A percentile compares a stretch with the other conserved stretches of the same genome.
Evolutionary conservation across 352 stramenopile species (phyloP).

Genomic region (Phytophthora multivora): DNA sequence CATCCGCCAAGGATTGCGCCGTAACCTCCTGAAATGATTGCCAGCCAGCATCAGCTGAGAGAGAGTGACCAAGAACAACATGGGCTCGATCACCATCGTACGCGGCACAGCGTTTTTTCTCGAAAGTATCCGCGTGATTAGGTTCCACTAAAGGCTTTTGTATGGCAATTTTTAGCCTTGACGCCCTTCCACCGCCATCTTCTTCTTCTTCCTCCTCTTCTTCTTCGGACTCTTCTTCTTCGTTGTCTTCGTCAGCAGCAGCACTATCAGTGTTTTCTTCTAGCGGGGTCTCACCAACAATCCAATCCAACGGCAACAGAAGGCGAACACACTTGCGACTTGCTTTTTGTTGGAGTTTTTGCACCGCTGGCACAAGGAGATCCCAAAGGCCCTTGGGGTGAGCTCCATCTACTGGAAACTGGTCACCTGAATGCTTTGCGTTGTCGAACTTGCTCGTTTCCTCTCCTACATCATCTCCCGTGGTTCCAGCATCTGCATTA

Average conservation of each 20-base stretch:
- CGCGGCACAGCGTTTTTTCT: slow-evolving; percentile 19
- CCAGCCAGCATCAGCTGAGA: slow-evolving; percentile 20
- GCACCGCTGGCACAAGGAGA: slow-evolving; percentile 46
- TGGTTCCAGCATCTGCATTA: neutral
- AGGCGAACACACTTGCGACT: slow-evolving; percentile 58
- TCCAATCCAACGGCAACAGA: slow-evolving; percentile 64
- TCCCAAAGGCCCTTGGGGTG: slow-evolving; percentile 28
- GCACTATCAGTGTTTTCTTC: slow-evolving; percentile 44
- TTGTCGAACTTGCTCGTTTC: neutral
- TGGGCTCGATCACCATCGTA: slow-evolving; percentile 55
- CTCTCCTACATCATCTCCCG: slow-evolving; percentile 4
- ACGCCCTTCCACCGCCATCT: slow-evolving; percentile 2
- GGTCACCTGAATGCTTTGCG: neutral
- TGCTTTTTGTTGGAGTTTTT: slow-evolving; percentile 70
- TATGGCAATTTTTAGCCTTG: slow-evolving; percentile 11
- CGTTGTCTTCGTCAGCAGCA: slow-evolving; percentile 36
- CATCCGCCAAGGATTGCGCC: slow-evolving; percentile 23
- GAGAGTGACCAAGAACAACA: slow-evolving; percentile 27
- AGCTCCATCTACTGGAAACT: neutral
- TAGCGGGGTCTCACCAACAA: slow-evolving; percentile 56
- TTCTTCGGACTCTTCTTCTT: slow-evolving; percentile 46
- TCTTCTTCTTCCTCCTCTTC: slow-evolving; percentile 49
- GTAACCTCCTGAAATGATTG: slow-evolving; percentile 24
- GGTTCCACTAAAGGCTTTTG: slow-evolving; percentile 39
- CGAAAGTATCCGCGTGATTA: slow-evolving; percentile 35